Conservation (phyloP, 305 asterid species). For the Andrographis paniculata region DNA sequence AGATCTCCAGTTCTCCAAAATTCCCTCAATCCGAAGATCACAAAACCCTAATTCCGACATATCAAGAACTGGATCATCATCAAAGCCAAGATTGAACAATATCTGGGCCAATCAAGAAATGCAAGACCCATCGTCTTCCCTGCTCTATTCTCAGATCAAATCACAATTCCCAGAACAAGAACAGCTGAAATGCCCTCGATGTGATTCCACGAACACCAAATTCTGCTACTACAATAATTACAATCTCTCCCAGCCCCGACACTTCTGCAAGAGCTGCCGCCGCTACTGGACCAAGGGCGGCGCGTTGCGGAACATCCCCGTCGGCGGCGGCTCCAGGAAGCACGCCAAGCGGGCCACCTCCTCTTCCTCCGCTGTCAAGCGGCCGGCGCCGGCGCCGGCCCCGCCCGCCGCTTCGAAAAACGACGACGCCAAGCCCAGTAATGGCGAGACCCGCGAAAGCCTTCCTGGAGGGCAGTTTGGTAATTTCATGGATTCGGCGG, state of each 20-base stretch:
- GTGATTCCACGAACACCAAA: conserved; percentile 75
- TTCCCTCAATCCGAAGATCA: too few relatives aligned
- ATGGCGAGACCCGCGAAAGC: conserved; percentile 13
- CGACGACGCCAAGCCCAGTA: conserved; percentile 8
- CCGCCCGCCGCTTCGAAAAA: conserved; percentile 16
- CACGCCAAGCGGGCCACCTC: conserved; percentile 54
- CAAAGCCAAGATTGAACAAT: too few relatives aligned
- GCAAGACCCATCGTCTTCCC: conserved; percentile 90
- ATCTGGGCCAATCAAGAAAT: conserved; percentile 34
- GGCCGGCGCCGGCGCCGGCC: conserved; percentile 25
- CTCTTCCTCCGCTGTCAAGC: conserved; percentile 20
- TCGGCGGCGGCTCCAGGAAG: conserved; percentile 82
- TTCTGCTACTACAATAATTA: conserved; percentile 88
- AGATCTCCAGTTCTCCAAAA: too few relatives aligned
- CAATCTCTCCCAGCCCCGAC: conserved; percentile 93
- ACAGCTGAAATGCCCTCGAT: conserved; percentile 77
- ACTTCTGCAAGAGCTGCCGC: conserved; percentile 74
- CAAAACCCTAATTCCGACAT: too few relatives aligned
- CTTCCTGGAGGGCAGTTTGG: conserved; percentile 33
- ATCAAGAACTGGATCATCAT: too few relatives aligned
- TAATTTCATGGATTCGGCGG: conserved; percentile 23
- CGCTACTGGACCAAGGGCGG: conserved; percentile 96
- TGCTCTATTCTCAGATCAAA: conserved; percentile 65
- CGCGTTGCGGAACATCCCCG: conserved; percentile 71
- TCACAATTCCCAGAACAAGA: conserved; percentile 75